Evolutionary conservation across 1,139 yeast species (phyloP).

Genomic region (Magnusiomyces paraingens): DNA sequence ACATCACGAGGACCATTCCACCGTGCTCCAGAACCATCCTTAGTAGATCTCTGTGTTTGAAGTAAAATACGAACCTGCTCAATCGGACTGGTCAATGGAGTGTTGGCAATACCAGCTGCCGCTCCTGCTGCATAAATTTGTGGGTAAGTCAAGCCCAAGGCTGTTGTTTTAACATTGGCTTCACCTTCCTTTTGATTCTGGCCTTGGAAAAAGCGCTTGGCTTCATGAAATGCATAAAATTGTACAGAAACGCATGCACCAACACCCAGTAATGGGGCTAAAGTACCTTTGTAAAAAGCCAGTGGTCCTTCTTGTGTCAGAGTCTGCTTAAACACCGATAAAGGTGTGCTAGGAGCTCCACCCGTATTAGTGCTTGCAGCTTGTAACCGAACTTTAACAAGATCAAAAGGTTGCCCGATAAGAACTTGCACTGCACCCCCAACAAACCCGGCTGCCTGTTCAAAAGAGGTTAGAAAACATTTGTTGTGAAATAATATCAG

Average conservation of each 20-base stretch:
- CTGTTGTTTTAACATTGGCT: slow-evolving; percentile 14
- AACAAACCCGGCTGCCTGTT: slow-evolving; percentile 36
- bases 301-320: slow-evolving; percentile 51
- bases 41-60: slow-evolving; percentile 58
- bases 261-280: slow-evolving; percentile 46
- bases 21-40: slow-evolving; percentile 38
- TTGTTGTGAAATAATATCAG: not conserved
- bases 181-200: slow-evolving; percentile 14
- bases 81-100: slow-evolving; percentile 81
- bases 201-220: slow-evolving; percentile 50
- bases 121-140: slow-evolving; percentile 80
- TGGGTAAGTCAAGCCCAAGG: slow-evolving; percentile 42
- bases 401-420: slow-evolving; percentile 70
- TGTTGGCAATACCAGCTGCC: slow-evolving; percentile 84
- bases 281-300: slow-evolving; percentile 56
- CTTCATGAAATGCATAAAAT: slow-evolving; percentile 72
- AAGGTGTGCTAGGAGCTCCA: slow-evolving; percentile 42
- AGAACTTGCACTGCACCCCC: slow-evolving; percentile 64
- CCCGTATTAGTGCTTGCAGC: slow-evolving; percentile 28
- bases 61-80: slow-evolving; percentile 88
- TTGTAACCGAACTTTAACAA: slow-evolving; percentile 60
- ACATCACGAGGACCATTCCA: slow-evolving; percentile 81
- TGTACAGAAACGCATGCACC: slow-evolving; percentile 72
- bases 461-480: not conserved
- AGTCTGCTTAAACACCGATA: slow-evolving; percentile 50